Base-by-base conservation (phyloP, 441 rosid species). In the Syzygium malaccense region DNA sequence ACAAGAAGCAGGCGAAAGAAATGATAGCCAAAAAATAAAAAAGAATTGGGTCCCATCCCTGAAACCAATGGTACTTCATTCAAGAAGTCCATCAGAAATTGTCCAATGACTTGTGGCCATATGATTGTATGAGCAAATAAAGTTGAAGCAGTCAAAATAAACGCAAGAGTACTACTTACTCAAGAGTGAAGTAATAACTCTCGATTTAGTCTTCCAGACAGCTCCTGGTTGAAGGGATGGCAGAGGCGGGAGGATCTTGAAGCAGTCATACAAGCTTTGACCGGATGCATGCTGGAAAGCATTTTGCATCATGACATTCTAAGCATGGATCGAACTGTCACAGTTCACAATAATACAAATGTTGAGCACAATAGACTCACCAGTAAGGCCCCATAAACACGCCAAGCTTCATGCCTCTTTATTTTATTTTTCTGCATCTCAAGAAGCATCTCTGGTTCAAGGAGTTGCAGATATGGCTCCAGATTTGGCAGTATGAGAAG, bases 331-430 rank as follows among this genome's bases (percentile, higher is more conserved):
- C 68, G 4, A 85, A 85, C 66, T 12, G 49, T 55, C 58, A 85
- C 49, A 85, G 26, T 85, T 54, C 48, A 33, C 32, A 58, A 62
- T 19, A 30, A 18, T 32, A 55, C 37, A 86, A 55, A 55, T 60
- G 86, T 48, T 25, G 25, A 58, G 66, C 87, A 92, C 51, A 2
- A 62, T 23, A 26, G 25, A 93, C 97, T 93, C 89, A 97, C 99
- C 96, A 95, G 88, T 90, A 97, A 90, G 58, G 98, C 98, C 88
- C 98, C 97, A 92, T 97, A 97, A 83, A 98, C 97, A 83, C 93
- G 97, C 98, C 99, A 96, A 86, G 98, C 99, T 92, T 98, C 99
- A 87, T 94, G 93, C 92, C 96, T 95, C 95, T 97, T 97, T 90
- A 95, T 90, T 93, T 93, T 98, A 91, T 97, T 98, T 92, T 95